These are phyloP conservation scores for Cephalotrichum gorgonifer DNA, from an alignment of 2,329 filamentous ascomycete species.

Conservation along the genomic window DNA sequence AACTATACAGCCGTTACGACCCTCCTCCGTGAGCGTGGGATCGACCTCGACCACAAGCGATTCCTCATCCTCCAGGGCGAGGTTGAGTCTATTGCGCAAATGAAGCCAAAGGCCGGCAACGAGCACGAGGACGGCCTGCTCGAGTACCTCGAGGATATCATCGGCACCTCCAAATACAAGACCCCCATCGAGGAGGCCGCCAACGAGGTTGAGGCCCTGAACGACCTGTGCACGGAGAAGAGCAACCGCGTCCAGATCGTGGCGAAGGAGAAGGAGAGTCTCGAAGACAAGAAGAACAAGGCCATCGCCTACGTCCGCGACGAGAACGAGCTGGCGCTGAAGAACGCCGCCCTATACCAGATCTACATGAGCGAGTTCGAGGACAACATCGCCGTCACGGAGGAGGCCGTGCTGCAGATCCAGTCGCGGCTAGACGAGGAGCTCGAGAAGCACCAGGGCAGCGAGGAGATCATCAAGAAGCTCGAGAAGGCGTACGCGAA, in stretches of 20 bases:
- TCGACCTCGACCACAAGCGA: slow-evolving; percentile 95
- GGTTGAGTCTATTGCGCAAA: slow-evolving; percentile 96
- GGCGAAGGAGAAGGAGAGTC: slow-evolving; percentile 85
- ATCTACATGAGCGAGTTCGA: slow-evolving; percentile 80
- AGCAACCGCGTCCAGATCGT: slow-evolving; percentile 92
- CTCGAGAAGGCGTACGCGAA: slow-evolving; percentile 77
- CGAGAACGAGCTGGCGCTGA: slow-evolving; percentile 83
- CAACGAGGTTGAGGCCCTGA: slow-evolving; percentile 78
- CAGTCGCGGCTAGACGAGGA: slow-evolving; percentile 79
- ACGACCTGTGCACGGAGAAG: slow-evolving; percentile 93
- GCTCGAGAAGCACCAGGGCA: slow-evolving; percentile 83
- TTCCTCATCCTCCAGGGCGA: slow-evolving; percentile 96
- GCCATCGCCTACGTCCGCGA: slow-evolving; percentile 81
- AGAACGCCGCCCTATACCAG: slow-evolving; percentile 88
- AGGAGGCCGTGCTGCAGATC: slow-evolving; percentile 86
- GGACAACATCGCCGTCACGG: slow-evolving; percentile 78
- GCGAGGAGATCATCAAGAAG: slow-evolving; percentile 80
- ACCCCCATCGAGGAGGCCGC: slow-evolving; percentile 91
- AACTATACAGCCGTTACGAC: slow-evolving; percentile 89
- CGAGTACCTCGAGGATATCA: slow-evolving; percentile 97
- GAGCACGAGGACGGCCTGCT: slow-evolving; percentile 94
- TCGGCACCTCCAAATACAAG: slow-evolving; percentile 98
- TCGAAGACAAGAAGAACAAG: slow-evolving; percentile 96
- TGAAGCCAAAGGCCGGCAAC: slow-evolving; percentile 92
- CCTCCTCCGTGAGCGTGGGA: slow-evolving; percentile 74